Evolutionary conservation across 75 land plant genomes (phyloP).

Genomic region (Cupressus sempervirens): DNA sequence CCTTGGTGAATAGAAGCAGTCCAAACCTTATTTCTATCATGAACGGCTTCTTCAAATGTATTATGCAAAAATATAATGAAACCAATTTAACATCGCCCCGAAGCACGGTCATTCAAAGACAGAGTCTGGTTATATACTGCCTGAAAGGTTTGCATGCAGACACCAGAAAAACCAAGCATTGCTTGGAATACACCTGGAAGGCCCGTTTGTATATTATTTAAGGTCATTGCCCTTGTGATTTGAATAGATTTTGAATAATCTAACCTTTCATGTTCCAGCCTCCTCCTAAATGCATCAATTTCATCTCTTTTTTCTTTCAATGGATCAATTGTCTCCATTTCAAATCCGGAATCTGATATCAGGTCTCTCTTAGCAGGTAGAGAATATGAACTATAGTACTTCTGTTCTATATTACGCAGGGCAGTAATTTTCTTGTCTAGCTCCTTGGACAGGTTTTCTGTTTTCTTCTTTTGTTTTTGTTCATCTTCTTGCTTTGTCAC

Average conservation of each 20-base stretch:
- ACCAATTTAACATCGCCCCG: neutral
- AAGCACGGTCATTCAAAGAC: constrained; percentile 11
- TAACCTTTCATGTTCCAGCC: constrained; percentile 66
- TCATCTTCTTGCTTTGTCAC: constrained; percentile 72
- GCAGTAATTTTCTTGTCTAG: constrained; percentile 52
- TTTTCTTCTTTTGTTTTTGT: constrained; percentile 61
- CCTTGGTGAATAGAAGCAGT: neutral
- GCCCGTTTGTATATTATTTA: constrained; percentile 84
- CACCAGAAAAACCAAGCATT: constrained; percentile 65
- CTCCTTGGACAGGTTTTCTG: constrained; percentile 56
- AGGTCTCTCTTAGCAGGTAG: constrained; percentile 9
- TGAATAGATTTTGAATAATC: constrained; percentile 49
- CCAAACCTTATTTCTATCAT: constrained; percentile 10
- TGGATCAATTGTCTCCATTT: constrained; percentile 7
- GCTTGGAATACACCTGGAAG: constrained; percentile 85
- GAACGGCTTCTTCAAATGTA: neutral
- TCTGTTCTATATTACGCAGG: constrained; percentile 43
- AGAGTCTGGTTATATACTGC: constrained; percentile 38
- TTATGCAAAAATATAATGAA: neutral
- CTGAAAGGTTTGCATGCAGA: constrained; percentile 51
- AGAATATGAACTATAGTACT: constrained; percentile 36
- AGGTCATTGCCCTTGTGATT: constrained; percentile 69
- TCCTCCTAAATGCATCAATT: constrained; percentile 47
- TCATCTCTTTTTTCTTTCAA: constrained; percentile 40
- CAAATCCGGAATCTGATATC: neutral